phyloP scores from a whole-genome alignment of 1,284 basidiomycete genomes.

The Fomitiporia mediterranea region DNA sequence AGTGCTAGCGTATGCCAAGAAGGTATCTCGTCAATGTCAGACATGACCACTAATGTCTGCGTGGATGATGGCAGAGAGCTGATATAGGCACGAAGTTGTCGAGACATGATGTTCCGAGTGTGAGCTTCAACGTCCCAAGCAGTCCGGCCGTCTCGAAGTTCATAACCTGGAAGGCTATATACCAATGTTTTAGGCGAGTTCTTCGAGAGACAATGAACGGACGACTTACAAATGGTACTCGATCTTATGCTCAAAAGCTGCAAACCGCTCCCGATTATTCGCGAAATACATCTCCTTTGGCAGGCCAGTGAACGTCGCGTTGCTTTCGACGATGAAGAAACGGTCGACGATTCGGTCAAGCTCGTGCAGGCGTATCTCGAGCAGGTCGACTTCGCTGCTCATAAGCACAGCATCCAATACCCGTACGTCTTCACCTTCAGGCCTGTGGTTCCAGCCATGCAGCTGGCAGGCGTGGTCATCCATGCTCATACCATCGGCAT shows the following conservation, averaged over 20 bases:
- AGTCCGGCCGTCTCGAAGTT: conserved; percentile 27
- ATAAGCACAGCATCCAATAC: conserved; percentile 55
- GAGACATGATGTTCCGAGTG: conserved; percentile 40
- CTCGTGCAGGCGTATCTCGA: conserved; percentile 67
- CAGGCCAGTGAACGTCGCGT: conserved; percentile 31
- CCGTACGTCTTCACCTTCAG: conserved; percentile 20
- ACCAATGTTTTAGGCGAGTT: not conserved
- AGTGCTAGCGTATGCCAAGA: conserved; percentile 51
- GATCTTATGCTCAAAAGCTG: conserved; percentile 50
- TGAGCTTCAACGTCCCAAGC: conserved; percentile 37
- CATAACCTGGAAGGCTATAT: conserved; percentile 25
- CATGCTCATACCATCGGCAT: conserved; percentile 47
- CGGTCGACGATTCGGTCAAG: conserved; percentile 54
- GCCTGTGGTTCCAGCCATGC: conserved; percentile 49
- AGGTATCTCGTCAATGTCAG: conserved; percentile 69
- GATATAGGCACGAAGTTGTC: conserved; percentile 32
- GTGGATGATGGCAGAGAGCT: conserved; percentile 28
- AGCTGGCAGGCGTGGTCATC: conserved; percentile 44
- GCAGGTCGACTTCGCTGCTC: conserved; percentile 57
- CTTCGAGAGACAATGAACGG: not conserved
- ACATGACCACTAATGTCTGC: conserved; percentile 53
- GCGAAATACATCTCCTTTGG: conserved; percentile 53
- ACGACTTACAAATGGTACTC: conserved; percentile 34
- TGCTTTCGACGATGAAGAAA: conserved; percentile 66
- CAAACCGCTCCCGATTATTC: conserved; percentile 44